Percentiles rank a stretch among this genome's conserved stretches.
Conservation (phyloP, 2,329 filamentous ascomycete species). For the Byssothecium circinans region DNA sequence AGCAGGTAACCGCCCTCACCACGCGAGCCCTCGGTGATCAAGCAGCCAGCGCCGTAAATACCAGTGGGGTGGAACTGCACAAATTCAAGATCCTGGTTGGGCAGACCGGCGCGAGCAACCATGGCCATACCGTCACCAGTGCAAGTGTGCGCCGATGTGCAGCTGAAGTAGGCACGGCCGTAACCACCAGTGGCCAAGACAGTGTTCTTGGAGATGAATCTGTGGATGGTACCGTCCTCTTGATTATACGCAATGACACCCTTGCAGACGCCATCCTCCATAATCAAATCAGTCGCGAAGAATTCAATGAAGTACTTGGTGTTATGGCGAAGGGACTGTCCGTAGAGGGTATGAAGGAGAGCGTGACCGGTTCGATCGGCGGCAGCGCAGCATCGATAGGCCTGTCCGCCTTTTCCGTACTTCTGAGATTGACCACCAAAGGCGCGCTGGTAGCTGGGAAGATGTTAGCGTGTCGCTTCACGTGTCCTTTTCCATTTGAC, state of each 20-base stretch:
- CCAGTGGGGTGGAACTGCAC: slow-evolving; percentile 99
- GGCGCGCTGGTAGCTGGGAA: slow-evolving; percentile 83
- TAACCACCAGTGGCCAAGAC: slow-evolving; percentile 97
- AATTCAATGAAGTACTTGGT: slow-evolving; percentile 99
- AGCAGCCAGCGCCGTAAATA: slow-evolving; percentile 93
- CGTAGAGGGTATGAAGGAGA: slow-evolving; percentile 96
- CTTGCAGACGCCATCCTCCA: slow-evolving; percentile 96
- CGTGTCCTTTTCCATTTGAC: background rate
- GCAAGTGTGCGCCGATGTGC: slow-evolving; percentile 96
- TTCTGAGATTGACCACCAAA: slow-evolving; percentile 97
- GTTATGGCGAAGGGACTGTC: slow-evolving; percentile 94
- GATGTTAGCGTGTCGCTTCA: slow-evolving; percentile 9
- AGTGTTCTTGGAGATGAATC: slow-evolving; percentile 95
- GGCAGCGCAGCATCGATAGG: slow-evolving; percentile 94
- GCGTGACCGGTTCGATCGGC: slow-evolving; percentile 97
- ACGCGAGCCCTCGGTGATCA: slow-evolving; percentile 97
- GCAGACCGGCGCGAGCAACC: slow-evolving; percentile 95
- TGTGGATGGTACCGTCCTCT: slow-evolving; percentile 95
- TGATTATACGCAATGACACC: slow-evolving; percentile 98
- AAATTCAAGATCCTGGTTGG: slow-evolving; percentile 99
- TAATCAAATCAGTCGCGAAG: slow-evolving; percentile 94
- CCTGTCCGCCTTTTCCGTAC: slow-evolving; percentile 94
- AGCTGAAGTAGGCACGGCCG: slow-evolving; percentile 96
- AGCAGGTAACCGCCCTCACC: slow-evolving; percentile 97
- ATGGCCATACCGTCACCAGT: slow-evolving; percentile 99